phyloP scores from a whole-genome alignment of 805 yeast genomes.

The Lipomyces orientalis region DNA sequence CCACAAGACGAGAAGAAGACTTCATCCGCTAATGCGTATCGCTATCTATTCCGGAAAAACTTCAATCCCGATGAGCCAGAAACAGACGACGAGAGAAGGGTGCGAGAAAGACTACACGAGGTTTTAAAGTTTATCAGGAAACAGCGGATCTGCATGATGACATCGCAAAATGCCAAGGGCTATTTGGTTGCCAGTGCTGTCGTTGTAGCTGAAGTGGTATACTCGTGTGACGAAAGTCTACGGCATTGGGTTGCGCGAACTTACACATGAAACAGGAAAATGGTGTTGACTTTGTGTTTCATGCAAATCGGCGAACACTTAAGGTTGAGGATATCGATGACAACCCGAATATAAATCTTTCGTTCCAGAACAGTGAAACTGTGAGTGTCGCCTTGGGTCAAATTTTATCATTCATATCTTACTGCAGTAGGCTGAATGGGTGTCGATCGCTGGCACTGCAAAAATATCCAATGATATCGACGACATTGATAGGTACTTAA shows the following conservation, averaged over 20 bases:
- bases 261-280: slow-evolving; percentile 13
- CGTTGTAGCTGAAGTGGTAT: slow-evolving; percentile 28
- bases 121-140: slow-evolving; percentile 19
- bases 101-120: slow-evolving; percentile 15
- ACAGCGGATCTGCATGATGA: slow-evolving; percentile 35
- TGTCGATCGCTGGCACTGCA: slow-evolving; percentile 29
- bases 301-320: slow-evolving; percentile 27
- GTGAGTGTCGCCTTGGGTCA: slow-evolving; percentile 10
- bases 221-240: not conserved
- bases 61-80: slow-evolving; percentile 31
- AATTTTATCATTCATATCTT: not conserved
- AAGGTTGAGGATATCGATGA: slow-evolving; percentile 30
- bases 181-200: slow-evolving; percentile 29
- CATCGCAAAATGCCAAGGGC: slow-evolving; percentile 24
- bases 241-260: not conserved
- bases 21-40: not conserved
- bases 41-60: slow-evolving; percentile 12
- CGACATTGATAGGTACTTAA: slow-evolving; percentile 15
- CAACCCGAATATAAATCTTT: slow-evolving; percentile 28
- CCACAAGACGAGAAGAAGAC: not conserved
- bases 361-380: slow-evolving; percentile 32
- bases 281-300: slow-evolving; percentile 33
- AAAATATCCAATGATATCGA: slow-evolving; percentile 24
- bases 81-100: slow-evolving; percentile 26
- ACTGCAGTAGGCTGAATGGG: slow-evolving; percentile 33